A percentile compares a stretch with the other conserved stretches of the same genome.
These are phyloP conservation scores for Hibiscus tridactylites DNA, from an alignment of 345 rosid genomes.

Conservation along the genomic window DNA sequence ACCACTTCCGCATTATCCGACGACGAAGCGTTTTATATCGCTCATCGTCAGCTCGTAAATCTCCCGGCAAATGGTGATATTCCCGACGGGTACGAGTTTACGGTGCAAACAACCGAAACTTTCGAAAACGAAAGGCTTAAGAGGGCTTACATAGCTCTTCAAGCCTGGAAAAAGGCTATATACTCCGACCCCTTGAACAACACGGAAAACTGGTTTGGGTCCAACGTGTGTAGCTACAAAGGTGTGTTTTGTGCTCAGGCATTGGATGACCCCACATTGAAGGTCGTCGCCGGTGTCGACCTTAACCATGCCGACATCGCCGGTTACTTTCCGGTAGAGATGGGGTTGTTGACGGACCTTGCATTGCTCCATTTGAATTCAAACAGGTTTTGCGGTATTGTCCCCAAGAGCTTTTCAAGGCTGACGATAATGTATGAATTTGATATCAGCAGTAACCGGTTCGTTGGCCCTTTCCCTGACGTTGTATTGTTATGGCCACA, in stretches of 20 bases:
- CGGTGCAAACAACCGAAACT: slow-evolving; percentile 25
- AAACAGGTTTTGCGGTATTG: slow-evolving; percentile 71
- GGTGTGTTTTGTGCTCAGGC: slow-evolving; percentile 73
- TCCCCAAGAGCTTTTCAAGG: slow-evolving; percentile 48
- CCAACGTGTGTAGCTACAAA: slow-evolving; percentile 50
- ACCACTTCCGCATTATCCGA: slow-evolving; percentile 39
- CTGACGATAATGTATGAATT: slow-evolving; percentile 59
- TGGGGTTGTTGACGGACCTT: slow-evolving; percentile 51
- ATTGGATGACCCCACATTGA: slow-evolving; percentile 40
- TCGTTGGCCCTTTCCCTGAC: slow-evolving; percentile 63
- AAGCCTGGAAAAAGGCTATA: slow-evolving; percentile 67
- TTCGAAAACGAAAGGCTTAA: slow-evolving; percentile 54
- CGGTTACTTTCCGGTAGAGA: slow-evolving; percentile 59
- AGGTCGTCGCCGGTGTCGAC: slow-evolving; percentile 63
- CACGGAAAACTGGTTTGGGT: slow-evolving; percentile 67
- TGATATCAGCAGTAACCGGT: slow-evolving; percentile 78
- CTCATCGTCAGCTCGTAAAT: slow-evolving; percentile 55
- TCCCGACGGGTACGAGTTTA: slow-evolving; percentile 21
- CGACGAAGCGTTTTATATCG: slow-evolving; percentile 47
- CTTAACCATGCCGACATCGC: slow-evolving; percentile 78
- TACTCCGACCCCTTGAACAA: slow-evolving; percentile 67
- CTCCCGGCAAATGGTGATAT: background rate
- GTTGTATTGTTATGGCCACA: slow-evolving; percentile 46
- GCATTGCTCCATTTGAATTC: slow-evolving; percentile 68
- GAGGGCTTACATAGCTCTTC: slow-evolving; percentile 61